Conservation (phyloP, 129 eudicot genomes). For the Centella asiatica region DNA sequence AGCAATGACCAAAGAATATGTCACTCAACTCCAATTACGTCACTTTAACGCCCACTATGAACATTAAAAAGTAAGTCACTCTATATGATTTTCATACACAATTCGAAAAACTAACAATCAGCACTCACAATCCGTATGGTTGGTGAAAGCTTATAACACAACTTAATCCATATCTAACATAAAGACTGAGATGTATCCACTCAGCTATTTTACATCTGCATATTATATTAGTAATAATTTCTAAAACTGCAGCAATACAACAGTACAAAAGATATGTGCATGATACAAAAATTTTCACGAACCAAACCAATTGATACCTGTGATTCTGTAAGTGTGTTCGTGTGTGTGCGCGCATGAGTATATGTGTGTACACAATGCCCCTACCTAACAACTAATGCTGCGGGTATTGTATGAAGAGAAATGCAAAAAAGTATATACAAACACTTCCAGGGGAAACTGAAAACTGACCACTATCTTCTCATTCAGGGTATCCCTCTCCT, state of each 20-base stretch:
- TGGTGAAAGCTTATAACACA: not conserved
- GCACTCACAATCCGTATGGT: no score
- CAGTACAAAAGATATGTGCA: no score
- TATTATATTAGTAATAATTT: no score
- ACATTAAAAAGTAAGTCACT: not conserved
- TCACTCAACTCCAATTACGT: not conserved
- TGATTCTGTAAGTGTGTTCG: no score
- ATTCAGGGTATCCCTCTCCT: conserved; percentile 84
- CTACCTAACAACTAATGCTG: no score
- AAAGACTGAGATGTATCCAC: not conserved
- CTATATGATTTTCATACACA: not conserved
- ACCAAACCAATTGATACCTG: no score
- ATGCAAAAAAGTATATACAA: not conserved
- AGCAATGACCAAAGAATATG: no score
- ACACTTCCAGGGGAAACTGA: not conserved
- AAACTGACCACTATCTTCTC: conserved; percentile 75
- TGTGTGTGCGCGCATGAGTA: no score
- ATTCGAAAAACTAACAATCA: not conserved
- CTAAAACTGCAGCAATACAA: no score
- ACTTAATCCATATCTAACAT: not conserved
- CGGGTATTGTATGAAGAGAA: not conserved
- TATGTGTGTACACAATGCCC: no score
- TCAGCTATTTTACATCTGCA: no score
- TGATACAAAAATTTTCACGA: no score
- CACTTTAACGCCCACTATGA: not conserved